Evolutionary conservation across 306 rosid genomes (phyloP).

Genomic region (Hippophae tibetana): DNA sequence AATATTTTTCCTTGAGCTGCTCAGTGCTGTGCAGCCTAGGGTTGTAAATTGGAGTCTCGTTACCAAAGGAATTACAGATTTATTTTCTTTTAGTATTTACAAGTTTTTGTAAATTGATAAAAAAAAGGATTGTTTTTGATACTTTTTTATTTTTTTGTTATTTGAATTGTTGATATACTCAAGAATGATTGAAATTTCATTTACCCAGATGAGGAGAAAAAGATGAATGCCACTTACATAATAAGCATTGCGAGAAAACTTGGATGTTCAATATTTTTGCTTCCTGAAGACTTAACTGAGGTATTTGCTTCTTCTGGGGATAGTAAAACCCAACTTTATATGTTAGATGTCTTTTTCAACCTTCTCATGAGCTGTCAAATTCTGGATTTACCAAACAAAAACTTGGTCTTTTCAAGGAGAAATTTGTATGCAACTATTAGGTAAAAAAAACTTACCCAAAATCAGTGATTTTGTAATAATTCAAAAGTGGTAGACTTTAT

Average conservation of each 20-base stretch:
- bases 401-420: no score
- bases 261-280: conserved; percentile 91
- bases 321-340: no score
- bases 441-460: no score
- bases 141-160: not conserved
- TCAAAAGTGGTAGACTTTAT: no score
- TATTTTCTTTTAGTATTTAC: conserved; percentile 11
- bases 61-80: conserved; percentile 80
- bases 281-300: conserved; percentile 97
- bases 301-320: conserved; percentile 19
- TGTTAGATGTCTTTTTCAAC: no score
- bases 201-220: conserved; percentile 68
- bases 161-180: no score
- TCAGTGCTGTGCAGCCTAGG: conserved; percentile 81
- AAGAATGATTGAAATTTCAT: no score
- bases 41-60: conserved; percentile 90
- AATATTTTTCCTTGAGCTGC: conserved; percentile 88
- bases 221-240: conserved; percentile 91
- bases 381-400: no score
- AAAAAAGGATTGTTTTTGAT: no score
- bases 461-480: no score
- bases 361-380: no score
- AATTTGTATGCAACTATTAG: no score
- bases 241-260: conserved; percentile 97
- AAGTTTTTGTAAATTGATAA: not conserved